Conservation (phyloP, 345 rosid genomes). For the Gossypium australe region DNA sequence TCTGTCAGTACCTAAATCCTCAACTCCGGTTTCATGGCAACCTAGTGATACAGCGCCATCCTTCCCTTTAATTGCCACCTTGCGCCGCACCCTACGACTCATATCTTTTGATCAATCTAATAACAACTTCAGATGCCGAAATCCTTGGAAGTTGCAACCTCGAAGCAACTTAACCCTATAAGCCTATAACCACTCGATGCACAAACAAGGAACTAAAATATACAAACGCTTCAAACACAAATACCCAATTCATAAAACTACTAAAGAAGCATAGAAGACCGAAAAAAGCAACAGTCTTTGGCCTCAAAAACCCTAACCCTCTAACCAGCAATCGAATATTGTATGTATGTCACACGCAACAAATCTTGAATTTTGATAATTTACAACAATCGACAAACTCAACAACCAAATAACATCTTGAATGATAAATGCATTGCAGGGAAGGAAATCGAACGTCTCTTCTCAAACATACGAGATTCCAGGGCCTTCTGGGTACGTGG, state of each 20-base stretch:
- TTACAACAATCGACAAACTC: constrained; percentile 11
- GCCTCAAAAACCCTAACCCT: constrained; percentile 31
- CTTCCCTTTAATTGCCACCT: constrained; percentile 55
- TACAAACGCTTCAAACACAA: constrained; percentile 11
- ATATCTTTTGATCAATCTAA: constrained; percentile 32
- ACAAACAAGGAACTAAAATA: constrained; percentile 10
- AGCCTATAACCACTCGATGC: constrained; percentile 8
- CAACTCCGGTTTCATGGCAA: constrained; percentile 50
- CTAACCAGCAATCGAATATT: constrained; percentile 17
- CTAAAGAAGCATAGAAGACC: constrained; percentile 10
- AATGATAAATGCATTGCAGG: constrained; percentile 15
- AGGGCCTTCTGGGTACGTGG: neutral
- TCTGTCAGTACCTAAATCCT: constrained; percentile 29
- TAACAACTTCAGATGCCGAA: neutral
- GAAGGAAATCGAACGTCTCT: constrained; percentile 13
- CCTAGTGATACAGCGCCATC: constrained; percentile 40
- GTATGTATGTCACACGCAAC: constrained; percentile 10
- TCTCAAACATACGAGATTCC: constrained; percentile 7
- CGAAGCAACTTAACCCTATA: constrained; percentile 18
- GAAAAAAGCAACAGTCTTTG: constrained; percentile 3
- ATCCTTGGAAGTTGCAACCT: constrained; percentile 8
- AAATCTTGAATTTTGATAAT: constrained; percentile 9
- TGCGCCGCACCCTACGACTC: constrained; percentile 78
- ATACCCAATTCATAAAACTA: constrained; percentile 15
- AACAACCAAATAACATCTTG: constrained; percentile 13